phyloP scores from a whole-genome alignment of 73 alveolate species.

The Tetrahymena thermophila region DNA sequence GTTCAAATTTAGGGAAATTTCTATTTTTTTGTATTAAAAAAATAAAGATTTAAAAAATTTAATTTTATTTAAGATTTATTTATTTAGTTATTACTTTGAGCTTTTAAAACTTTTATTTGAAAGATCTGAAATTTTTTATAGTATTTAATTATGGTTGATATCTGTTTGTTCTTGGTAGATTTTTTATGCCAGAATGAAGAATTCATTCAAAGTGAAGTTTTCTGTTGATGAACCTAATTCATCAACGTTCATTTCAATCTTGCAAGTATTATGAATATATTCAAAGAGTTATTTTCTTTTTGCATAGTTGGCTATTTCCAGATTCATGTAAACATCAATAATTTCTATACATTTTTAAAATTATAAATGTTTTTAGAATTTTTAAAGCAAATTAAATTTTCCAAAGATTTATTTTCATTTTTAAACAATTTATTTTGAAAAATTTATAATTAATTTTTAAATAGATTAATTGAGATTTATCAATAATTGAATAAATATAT shows the following conservation, averaged over 20 bases:
- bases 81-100: background rate
- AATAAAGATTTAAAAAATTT: no score
- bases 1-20: constrained; percentile 27
- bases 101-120: background rate
- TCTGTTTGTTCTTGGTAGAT: background rate
- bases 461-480: no score
- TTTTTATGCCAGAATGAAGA: background rate
- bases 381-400: background rate
- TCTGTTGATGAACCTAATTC: background rate
- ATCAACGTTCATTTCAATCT: background rate
- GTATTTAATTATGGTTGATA: background rate
- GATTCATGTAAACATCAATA: background rate
- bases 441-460: no score
- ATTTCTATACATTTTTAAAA: background rate
- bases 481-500: background rate
- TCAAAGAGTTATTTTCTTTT: background rate
- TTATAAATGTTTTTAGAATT: background rate
- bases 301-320: background rate
- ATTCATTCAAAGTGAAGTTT: background rate
- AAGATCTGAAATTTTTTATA: background rate
- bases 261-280: background rate
- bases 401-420: no score
- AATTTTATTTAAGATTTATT: no score
- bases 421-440: no score
- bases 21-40: background rate